These are phyloP conservation scores for Neurospora africana DNA, from an alignment of 495 filamentous ascomycete species.

Conservation along the genomic window DNA sequence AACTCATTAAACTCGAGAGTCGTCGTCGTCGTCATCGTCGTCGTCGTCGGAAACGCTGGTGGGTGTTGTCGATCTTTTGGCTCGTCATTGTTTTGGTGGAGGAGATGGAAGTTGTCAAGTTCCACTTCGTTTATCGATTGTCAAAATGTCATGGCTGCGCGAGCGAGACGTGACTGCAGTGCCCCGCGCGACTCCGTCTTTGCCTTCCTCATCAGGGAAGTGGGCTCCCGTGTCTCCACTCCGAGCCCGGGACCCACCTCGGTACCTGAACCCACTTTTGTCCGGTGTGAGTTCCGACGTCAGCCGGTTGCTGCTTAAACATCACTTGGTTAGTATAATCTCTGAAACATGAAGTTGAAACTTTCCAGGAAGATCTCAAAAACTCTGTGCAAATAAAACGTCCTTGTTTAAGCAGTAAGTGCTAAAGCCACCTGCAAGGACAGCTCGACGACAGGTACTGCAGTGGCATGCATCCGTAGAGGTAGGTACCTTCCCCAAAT, in stretches of 20 bases:
- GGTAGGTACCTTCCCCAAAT: background rate
- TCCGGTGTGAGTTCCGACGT: background rate
- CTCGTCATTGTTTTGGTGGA: background rate
- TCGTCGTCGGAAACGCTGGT: background rate
- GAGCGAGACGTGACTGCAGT: background rate
- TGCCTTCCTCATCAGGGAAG: background rate
- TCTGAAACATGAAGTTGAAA: no score
- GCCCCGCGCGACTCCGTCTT: background rate
- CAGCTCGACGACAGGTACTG: background rate
- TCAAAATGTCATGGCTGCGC: background rate
- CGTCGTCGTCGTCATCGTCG: background rate
- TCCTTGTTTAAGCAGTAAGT: background rate
- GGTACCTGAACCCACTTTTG: background rate
- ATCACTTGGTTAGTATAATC: background rate
- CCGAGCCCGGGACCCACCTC: background rate
- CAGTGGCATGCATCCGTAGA: background rate
- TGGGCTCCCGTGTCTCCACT: background rate
- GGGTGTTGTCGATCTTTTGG: background rate
- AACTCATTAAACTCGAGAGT: background rate
- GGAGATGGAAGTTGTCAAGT: background rate
- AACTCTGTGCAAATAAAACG: no score
- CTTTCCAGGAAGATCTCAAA: no score
- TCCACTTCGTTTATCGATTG: background rate
- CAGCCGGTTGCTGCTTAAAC: background rate
- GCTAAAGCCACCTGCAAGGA: background rate